Base-by-base conservation (phyloP, 2,329 filamentous ascomycete species). In the Hysterium pulicare region DNA sequence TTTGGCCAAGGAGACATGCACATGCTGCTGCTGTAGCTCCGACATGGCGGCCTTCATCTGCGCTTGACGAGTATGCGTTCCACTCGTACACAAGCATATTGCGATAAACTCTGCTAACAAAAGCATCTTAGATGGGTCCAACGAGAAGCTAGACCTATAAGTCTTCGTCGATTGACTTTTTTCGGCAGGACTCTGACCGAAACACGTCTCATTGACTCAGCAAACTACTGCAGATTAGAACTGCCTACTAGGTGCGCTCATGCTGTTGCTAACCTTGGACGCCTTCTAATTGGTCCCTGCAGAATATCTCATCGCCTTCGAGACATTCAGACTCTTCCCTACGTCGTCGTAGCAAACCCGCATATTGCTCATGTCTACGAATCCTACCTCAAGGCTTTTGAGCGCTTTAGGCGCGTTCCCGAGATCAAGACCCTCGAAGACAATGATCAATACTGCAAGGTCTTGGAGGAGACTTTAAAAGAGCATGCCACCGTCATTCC, bases 171-270 rank as follows among this genome's bases (percentile, higher is more conserved):
- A 70, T 79, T 98, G 58, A 97, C 95, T 72, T 94, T 97, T 59
- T 98, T 97, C 69, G 93, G 93, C 22, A 85, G 93, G 36, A 94
- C 90, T 17, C 72, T 98, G 62, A 96, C 90, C 36, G 90, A 97
- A 70, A 78, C 83, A 39, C 84, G 94, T 44, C 77, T 98, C 48
- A 81, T 98, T 54, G 90, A 87, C 70, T 96, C 90, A 33, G 93
- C 93, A 48, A 98, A 98, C 70, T 98, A 98, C 74, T 90, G 97
- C 40, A 86, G 93, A 44, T 90, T 90, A 4, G 93, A 98, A 72
- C 79, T 98, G 40, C 91, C 91, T 5, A 93, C 87, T 5, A 80
- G 87, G 84, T 86, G 66, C 47, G 70, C 26, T 8, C 15, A 32
- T 6, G 21, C 3, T 7, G 7, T 7, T 31, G 37, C 28, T 26